phyloP scores from a whole-genome alignment of 208 protist genomes.

The Lotmaria passim region DNA sequence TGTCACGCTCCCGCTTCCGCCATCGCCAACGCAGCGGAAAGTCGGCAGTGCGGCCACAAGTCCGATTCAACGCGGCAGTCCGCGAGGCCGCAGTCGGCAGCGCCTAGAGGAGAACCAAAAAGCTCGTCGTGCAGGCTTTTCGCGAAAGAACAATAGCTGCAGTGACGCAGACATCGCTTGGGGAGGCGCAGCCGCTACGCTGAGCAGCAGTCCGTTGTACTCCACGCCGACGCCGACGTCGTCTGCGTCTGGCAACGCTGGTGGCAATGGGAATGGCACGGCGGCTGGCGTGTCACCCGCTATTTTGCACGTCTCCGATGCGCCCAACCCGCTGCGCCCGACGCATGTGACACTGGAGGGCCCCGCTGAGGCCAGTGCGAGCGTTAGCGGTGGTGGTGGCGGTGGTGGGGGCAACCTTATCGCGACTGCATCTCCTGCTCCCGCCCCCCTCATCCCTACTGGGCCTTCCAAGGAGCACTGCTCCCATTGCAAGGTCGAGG shows the following conservation, averaged over 20 bases:
- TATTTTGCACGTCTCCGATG: not conserved
- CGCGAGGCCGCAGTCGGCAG: not conserved
- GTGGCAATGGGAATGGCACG: not conserved
- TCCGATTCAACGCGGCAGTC: not conserved
- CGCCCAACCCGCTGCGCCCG: slow-evolving; percentile 3
- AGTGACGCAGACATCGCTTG: not conserved
- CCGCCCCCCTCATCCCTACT: not conserved
- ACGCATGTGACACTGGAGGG: not conserved
- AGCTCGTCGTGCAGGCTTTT: not conserved
- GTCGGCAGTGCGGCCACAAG: not conserved
- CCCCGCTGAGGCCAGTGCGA: not conserved
- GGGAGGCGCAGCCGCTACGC: not conserved
- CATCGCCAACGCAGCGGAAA: not conserved
- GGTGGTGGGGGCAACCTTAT: not conserved
- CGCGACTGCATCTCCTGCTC: not conserved
- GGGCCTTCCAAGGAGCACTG: not conserved
- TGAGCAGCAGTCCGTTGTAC: not conserved
- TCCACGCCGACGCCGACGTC: not conserved
- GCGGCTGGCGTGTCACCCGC: not conserved
- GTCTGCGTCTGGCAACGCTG: not conserved
- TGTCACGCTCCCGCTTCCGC: not conserved
- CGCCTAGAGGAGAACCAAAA: not conserved
- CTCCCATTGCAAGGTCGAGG: slow-evolving; percentile 27
- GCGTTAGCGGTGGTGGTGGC: not conserved
- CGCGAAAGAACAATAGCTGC: not conserved